These are phyloP conservation scores for Nakaseomyces uthaithaninus DNA, from an alignment of 1,139 yeast genomes.

Conservation along the genomic window DNA sequence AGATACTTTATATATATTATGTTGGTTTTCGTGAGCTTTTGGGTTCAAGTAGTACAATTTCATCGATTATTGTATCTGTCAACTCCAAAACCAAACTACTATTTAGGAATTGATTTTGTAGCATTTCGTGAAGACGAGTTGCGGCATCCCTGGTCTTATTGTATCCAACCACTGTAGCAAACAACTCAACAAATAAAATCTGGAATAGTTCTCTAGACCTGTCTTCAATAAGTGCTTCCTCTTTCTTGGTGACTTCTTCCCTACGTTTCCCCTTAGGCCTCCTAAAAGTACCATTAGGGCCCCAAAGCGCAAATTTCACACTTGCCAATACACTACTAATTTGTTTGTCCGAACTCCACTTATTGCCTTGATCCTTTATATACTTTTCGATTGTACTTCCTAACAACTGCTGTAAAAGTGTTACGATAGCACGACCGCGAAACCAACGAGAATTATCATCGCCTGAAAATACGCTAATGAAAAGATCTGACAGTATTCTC, in stretches of 20 bases:
- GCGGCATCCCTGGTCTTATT: constrained; percentile 60
- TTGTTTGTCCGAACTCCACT: constrained; percentile 41
- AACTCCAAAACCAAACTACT: constrained; percentile 54
- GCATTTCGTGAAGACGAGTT: constrained; percentile 48
- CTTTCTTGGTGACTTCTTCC: constrained; percentile 37
- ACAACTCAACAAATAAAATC: constrained; percentile 52
- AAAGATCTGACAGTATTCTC: constrained; percentile 29
- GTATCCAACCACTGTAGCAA: constrained; percentile 69
- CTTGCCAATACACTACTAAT: constrained; percentile 40
- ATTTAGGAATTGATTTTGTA: constrained; percentile 69
- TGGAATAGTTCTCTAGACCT: constrained; percentile 55
- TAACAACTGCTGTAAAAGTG: constrained; percentile 73
- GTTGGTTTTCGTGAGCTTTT: too few relatives aligned
- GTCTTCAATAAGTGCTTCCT: constrained; percentile 45
- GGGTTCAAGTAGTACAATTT: not conserved
- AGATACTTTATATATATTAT: too few relatives aligned
- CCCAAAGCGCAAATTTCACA: constrained; percentile 50
- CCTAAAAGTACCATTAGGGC: constrained; percentile 31
- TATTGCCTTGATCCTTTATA: constrained; percentile 43
- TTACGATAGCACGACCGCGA: constrained; percentile 74
- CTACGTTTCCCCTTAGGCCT: constrained; percentile 25
- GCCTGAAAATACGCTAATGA: constrained; percentile 63
- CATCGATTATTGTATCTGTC: constrained; percentile 24
- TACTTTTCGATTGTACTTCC: constrained; percentile 85
- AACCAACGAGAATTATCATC: constrained; percentile 61